Evolutionary conservation across 2,329 filamentous ascomycete species (phyloP), one percentile per base, ranked within the genome.

Genomic region (Fusarium sp.): DNA sequence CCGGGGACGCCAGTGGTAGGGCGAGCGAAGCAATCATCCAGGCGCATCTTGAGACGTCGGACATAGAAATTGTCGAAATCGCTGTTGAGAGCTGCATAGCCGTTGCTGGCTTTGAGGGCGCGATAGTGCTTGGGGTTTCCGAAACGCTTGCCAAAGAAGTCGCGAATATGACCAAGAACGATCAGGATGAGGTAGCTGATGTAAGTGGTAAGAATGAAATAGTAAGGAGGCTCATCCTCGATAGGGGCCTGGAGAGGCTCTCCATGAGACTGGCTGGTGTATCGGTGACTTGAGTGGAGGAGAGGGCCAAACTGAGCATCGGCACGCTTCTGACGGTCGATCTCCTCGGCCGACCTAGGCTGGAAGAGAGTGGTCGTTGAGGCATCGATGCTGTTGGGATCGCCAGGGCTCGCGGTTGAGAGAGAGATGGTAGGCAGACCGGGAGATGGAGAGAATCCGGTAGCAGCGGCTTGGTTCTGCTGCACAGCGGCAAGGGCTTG

Each of bases 11-110:
- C 96, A 8, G 94, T 97, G 33, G 93, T 94, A 18, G 95, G 94
- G 55, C 96, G 90, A 75, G 95, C 93, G 81, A 99, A 99, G 85
- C 94, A 97, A 83, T 99, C 96, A 77, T 98, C 97, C 79, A 99
- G 94, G 72, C 96, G 91, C 85, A 94, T 89, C 87, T 99, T 98
- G 79, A 99, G 83, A 69, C 96, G 89, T 63, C 96, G 90, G 63
- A 95, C 94, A 83, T 99, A 99, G 82, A 99, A 99, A 83, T 95
- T 98, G 86, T 99, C 96, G 80, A 99, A 99, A 82, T 99, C 96
- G 78, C 94, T 97, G 83, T 98, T 98, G 73, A 99, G 87, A 5
- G 96, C 94, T 16, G 95, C 96, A 79, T 97, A 98, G 70, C 96
- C 96, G 80, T 97, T 94, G 73, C 90, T 89, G 41, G 92, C 88